Percentiles rank a stretch among this genome's conserved stretches.
phyloP scores from a whole-genome alignment of 495 filamentous ascomycete species.

The Podospora conica region DNA sequence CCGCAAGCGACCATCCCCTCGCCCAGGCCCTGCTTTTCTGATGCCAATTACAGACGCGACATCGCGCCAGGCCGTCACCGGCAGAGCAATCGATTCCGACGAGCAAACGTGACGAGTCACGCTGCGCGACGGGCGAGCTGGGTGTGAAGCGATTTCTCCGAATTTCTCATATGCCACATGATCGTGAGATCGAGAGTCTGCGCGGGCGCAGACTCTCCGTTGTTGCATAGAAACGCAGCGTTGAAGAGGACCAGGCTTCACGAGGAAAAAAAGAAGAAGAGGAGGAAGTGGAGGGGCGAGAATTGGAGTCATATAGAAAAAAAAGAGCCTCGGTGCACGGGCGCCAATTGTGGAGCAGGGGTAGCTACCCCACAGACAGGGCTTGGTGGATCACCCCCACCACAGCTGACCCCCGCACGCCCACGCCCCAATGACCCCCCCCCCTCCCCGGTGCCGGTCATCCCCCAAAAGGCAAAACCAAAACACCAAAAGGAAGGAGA shows the following conservation, averaged over 20 bases:
- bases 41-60: constrained; percentile 22
- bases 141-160: constrained; percentile 66
- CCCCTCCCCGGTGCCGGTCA: neutral
- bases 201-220: constrained; percentile 56
- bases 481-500: neutral
- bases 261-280: constrained; percentile 39
- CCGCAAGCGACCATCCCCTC: neutral
- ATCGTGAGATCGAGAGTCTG: constrained; percentile 28
- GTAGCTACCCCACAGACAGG: neutral
- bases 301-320: constrained; percentile 1
- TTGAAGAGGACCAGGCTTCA: constrained; percentile 89
- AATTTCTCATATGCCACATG: constrained; percentile 96
- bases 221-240: constrained; percentile 99
- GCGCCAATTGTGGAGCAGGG: neutral
- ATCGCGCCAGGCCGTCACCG: constrained; percentile 20
- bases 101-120: neutral
- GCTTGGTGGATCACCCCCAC: too few relatives aligned
- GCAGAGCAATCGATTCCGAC: constrained; percentile 26
- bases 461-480: neutral
- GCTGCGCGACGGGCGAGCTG: constrained; percentile 24
- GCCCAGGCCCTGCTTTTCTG: constrained; percentile 21
- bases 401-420: too few relatives aligned
- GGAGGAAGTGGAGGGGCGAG: constrained; percentile 16
- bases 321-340: constrained; percentile 15
- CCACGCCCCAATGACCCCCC: neutral